A percentile compares a stretch with the other conserved stretches of the same genome.
Evolutionary conservation across 257 asterid species (phyloP).

Genomic region (Solanum rostratum): DNA sequence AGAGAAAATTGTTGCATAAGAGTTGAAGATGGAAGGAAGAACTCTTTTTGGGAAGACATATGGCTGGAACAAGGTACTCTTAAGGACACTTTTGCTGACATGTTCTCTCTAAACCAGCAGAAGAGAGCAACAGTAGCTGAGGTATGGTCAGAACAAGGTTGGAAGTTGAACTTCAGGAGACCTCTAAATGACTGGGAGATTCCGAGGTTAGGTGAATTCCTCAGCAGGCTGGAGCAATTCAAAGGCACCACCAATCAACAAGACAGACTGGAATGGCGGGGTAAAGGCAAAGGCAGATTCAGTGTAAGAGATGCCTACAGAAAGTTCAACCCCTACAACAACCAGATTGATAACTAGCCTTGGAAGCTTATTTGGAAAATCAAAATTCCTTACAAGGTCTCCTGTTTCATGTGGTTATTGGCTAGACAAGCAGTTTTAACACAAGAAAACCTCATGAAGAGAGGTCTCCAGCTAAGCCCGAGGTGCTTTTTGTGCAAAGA

Average conservation of each 20-base stretch:
- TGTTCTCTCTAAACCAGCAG: background rate
- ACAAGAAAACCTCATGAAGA: too few relatives aligned
- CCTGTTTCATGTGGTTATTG: too few relatives aligned
- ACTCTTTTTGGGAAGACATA: background rate
- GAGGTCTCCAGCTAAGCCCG: too few relatives aligned
- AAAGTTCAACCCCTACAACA: too few relatives aligned
- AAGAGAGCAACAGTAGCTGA: background rate
- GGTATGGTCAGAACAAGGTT: background rate
- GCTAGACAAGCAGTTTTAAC: too few relatives aligned
- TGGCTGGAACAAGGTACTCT: background rate
- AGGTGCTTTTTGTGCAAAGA: too few relatives aligned
- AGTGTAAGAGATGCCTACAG: too few relatives aligned
- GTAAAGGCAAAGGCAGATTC: too few relatives aligned
- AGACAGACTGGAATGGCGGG: background rate
- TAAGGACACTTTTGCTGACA: background rate
- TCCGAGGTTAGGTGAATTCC: background rate
- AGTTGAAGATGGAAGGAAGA: background rate
- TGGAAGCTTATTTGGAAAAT: too few relatives aligned
- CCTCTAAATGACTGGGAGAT: background rate
- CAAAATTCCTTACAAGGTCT: too few relatives aligned
- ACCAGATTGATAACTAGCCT: too few relatives aligned
- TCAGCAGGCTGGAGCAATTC: background rate
- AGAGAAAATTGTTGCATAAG: background rate
- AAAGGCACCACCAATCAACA: background rate
- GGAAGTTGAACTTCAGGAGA: background rate